A percentile compares a stretch with the other conserved stretches of the same genome.
These are phyloP conservation scores for Arabidopsis hybrid DNA, from an alignment of 441 rosid species.

Conservation along the genomic window DNA sequence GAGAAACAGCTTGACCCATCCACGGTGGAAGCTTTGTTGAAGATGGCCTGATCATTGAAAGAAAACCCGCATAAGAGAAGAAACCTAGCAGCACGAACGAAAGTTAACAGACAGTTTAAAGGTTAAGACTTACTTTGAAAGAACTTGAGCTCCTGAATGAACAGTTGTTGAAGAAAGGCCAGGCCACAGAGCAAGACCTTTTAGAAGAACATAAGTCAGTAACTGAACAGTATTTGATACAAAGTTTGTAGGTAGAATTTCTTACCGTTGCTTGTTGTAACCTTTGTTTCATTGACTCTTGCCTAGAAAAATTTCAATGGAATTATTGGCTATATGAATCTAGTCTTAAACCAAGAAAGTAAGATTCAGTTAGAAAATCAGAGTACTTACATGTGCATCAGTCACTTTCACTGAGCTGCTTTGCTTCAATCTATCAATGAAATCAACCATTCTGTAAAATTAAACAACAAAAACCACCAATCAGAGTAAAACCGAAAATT, in stretches of 20 bases:
- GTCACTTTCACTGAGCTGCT: constrained; percentile 38
- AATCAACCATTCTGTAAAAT: constrained; percentile 25
- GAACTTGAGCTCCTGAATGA: constrained; percentile 43
- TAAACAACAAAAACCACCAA: constrained; percentile 30
- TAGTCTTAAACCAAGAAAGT: not conserved
- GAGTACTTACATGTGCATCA: constrained; percentile 52
- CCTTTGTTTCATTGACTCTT: constrained; percentile 44
- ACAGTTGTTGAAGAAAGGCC: constrained; percentile 54
- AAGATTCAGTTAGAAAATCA: not conserved
- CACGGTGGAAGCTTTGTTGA: constrained; percentile 62
- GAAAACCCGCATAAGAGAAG: not conserved
- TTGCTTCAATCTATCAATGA: constrained; percentile 50
- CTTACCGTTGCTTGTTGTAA: constrained; percentile 56
- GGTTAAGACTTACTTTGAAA: constrained; percentile 55
- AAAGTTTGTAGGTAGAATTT: not conserved
- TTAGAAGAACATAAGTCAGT: constrained; percentile 23
- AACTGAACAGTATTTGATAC: not conserved
- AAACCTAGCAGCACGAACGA: constrained; percentile 4
- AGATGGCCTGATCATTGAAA: constrained; percentile 50
- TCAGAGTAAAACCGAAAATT: not conserved
- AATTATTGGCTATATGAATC: constrained; percentile 10
- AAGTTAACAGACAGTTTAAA: not conserved
- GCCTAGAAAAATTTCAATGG: constrained; percentile 41
- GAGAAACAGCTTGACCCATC: constrained; percentile 54
- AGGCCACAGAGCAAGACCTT: constrained; percentile 68